Evolutionary conservation across 202 grass and related monocot genomes (phyloP).

Genomic region (Brachypodium distachyon): DNA sequence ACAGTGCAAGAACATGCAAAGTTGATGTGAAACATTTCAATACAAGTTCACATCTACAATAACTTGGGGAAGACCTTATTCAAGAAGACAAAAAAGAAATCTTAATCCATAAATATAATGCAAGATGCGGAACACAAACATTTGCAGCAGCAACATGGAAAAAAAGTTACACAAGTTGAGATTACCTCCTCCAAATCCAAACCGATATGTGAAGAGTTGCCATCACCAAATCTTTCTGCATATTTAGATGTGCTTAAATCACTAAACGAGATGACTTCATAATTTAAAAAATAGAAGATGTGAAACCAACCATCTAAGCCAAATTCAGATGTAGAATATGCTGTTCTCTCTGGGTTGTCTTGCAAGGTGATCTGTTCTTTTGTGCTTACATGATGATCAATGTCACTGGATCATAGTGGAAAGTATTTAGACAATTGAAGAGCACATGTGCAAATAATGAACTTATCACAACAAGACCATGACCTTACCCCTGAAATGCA

Average conservation of each 20-base stretch:
- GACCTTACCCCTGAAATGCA: constrained; percentile 78
- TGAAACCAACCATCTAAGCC: constrained; percentile 83
- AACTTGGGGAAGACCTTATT: background rate
- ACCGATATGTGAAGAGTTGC: constrained; percentile 87
- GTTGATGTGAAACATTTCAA: background rate
- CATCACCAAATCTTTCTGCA: constrained; percentile 99
- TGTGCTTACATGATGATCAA: constrained; percentile 90
- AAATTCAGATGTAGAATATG: constrained; percentile 83
- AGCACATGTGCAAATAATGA: constrained; percentile 20
- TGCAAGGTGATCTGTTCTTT: constrained; percentile 99
- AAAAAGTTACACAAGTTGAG: background rate
- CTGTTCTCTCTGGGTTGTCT: constrained; percentile 79
- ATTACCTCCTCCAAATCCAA: constrained; percentile 96
- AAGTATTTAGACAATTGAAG: constrained; percentile 24
- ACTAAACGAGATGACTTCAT: constrained; percentile 16
- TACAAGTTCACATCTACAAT: background rate
- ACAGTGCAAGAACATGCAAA: background rate
- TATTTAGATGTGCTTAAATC: constrained; percentile 18
- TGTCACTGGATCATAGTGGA: constrained; percentile 47
- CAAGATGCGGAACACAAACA: background rate
- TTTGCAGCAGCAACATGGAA: constrained; percentile 11
- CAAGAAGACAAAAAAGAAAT: background rate
- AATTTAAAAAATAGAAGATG: constrained; percentile 19
- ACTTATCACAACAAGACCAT: background rate
- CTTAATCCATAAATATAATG: background rate